Percentiles rank a stretch among this genome's conserved stretches.
phyloP scores from a whole-genome alignment of 176 grass and related monocot species.

The sorghum (Sorghum bicolor) region DNA sequence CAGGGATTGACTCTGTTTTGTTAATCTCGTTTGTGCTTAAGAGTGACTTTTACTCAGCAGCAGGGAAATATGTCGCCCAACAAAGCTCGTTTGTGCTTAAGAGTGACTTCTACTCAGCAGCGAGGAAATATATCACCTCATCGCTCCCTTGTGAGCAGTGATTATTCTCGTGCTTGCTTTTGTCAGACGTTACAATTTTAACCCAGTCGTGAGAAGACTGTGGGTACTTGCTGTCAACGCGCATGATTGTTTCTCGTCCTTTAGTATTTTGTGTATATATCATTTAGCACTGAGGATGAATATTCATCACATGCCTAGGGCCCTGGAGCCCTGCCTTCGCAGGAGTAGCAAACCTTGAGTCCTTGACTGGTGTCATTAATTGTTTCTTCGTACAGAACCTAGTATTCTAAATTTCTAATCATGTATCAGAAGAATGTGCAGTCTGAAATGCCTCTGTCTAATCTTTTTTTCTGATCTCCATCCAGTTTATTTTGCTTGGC shows the following conservation, averaged over 20 bases:
- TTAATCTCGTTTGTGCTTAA: neutral
- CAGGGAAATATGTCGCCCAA: neutral
- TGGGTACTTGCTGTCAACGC: neutral
- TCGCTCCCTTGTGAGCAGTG: neutral
- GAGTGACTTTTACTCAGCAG: neutral
- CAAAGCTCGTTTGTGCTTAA: neutral
- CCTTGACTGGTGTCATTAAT: neutral
- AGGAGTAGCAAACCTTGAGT: neutral
- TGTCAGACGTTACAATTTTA: neutral
- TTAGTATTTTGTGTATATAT: neutral
- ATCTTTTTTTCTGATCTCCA: neutral
- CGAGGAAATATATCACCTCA: neutral
- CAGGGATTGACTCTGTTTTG: neutral
- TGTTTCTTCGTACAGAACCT: conserved; percentile 22
- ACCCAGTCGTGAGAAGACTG: neutral
- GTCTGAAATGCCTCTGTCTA: neutral
- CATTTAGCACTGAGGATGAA: conserved; percentile 2
- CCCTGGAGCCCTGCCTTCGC: neutral
- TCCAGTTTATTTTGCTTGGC: conserved; percentile 78
- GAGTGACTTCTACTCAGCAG: neutral
- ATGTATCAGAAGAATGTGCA: neutral
- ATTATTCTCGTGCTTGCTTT: neutral
- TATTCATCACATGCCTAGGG: neutral
- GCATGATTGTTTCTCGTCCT: neutral
- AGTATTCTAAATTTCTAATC: neutral